Evolutionary conservation across 768 basidiomycete genomes (phyloP), one percentile per base, ranked within the genome.

Genomic region (Tulasnella calospora): DNA sequence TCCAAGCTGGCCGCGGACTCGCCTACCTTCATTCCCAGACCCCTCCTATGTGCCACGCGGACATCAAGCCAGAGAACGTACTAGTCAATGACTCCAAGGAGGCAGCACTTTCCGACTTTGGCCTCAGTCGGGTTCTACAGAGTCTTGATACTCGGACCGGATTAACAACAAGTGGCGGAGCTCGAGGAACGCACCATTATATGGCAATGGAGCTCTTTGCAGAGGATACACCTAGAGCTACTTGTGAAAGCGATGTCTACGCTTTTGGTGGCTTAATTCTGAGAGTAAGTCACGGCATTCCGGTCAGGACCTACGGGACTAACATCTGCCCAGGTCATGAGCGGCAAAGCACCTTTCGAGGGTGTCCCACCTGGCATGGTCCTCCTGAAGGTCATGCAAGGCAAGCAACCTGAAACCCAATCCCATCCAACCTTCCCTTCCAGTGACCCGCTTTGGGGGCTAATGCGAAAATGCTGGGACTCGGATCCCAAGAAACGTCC

Each of bases 391-490:
- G 69, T 72, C 35, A 71, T 36, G 44, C 13, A 21, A 17, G 77
- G 77, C 5, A 27, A 44, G 19, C 40, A 41, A n/a, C 77, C 77
- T 3, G 40, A 44, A 10, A 9, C 35, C 21, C 2, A 72, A 21
- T 2, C 1, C 40, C 55, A 76, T 30, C 77, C 30, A 13, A 30
- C 33, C 8, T 17, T 51, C 12, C 30, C 77, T 2, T n/a, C 71
- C 2, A 23, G 15, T 27, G 77, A 41, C 36, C 36, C 19, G 23
- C 55, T 78, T 35, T 78, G 77, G 77, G 71, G 41, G 27, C 38
- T 70, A 30, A 21, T 78, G 41, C n/a, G 40, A n/a, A 70, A 51
- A 36, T 78, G 77, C 51, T 78, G 77, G 77, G n/a, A 33, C 9
- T 46, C 47, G 41, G 70, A 69, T 21, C 70, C 77, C 4, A n/a